Evolutionary conservation across 768 basidiomycete genomes (phyloP).

Genomic region (Pisolithus albus): DNA sequence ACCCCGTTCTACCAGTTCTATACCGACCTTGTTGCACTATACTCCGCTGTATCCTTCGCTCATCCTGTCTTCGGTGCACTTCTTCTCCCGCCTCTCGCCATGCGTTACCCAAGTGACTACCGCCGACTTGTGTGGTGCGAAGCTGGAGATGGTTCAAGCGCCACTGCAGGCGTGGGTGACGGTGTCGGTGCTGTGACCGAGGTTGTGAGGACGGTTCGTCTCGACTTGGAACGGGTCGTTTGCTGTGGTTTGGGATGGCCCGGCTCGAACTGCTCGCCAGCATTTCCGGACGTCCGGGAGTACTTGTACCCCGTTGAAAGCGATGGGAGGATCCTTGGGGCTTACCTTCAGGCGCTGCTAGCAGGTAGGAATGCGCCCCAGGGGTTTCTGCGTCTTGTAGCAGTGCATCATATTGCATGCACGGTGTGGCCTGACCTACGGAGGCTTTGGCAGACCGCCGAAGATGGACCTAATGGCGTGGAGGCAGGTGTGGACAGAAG

Average conservation of each 20-base stretch:
- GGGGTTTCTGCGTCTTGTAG: conserved; percentile 60
- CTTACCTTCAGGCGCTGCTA: conserved; percentile 54
- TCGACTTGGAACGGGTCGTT: conserved; percentile 45
- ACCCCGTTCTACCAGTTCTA: conserved; percentile 93
- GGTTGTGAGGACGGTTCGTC: conserved; percentile 50
- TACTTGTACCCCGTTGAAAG: conserved; percentile 70
- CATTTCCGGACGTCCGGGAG: conserved; percentile 37
- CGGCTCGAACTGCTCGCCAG: background rate
- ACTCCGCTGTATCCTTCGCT: conserved; percentile 84
- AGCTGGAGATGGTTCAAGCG: conserved; percentile 51
- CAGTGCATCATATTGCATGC: conserved; percentile 72
- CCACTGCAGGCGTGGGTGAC: conserved; percentile 12
- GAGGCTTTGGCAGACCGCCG: conserved; percentile 9
- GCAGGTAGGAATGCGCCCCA: conserved; percentile 30
- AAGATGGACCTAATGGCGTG: conserved; percentile 11
- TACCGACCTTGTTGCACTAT: conserved; percentile 85
- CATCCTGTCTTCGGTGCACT: conserved; percentile 69
- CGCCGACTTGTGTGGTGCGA: conserved; percentile 82
- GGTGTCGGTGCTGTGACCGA: conserved; percentile 2
- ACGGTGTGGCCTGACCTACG: conserved; percentile 66
- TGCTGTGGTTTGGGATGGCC: conserved; percentile 7
- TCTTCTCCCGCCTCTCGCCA: conserved; percentile 68
- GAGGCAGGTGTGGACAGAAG: conserved; percentile 41
- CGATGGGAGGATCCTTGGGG: conserved; percentile 52
- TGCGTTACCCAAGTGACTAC: conserved; percentile 76